A percentile compares a stretch with the other conserved stretches of the same genome.
Conservation (phyloP, 140 eudicot species). For the Erigeron philadelphicus region DNA sequence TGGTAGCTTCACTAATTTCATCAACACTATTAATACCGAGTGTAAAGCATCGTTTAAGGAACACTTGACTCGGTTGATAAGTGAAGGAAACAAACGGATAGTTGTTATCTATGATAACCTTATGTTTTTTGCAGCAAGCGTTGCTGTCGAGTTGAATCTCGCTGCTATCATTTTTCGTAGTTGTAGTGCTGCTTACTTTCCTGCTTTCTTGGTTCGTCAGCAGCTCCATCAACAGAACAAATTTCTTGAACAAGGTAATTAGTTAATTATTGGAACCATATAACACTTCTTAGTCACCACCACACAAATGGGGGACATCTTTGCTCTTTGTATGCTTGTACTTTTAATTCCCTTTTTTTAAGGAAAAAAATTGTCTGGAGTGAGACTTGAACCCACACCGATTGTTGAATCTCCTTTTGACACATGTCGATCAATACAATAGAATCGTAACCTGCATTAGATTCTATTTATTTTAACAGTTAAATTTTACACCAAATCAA, state of each 20-base stretch:
- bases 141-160: neutral
- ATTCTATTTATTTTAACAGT: too few species aligned
- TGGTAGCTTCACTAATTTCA: neutral
- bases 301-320: neutral
- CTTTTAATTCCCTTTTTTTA: neutral
- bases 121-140: neutral
- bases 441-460: too few species aligned
- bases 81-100: conserved; percentile 8
- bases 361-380: too few species aligned
- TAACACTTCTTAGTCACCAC: neutral
- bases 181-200: neutral
- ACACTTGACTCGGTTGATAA: conserved; percentile 26
- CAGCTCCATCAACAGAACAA: neutral
- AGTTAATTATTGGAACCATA: neutral
- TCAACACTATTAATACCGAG: conserved; percentile 22
- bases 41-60: conserved; percentile 29
- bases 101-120: neutral
- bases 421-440: too few species aligned
- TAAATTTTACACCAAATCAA: too few species aligned
- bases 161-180: neutral
- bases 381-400: too few species aligned
- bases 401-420: too few species aligned
- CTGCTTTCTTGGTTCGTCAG: neutral
- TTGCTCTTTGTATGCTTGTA: too few species aligned
- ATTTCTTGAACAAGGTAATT: conserved; percentile 2